Evolutionary conservation across 2,329 filamentous ascomycete genomes (phyloP).

Genomic region (Phialophora chinensis): DNA sequence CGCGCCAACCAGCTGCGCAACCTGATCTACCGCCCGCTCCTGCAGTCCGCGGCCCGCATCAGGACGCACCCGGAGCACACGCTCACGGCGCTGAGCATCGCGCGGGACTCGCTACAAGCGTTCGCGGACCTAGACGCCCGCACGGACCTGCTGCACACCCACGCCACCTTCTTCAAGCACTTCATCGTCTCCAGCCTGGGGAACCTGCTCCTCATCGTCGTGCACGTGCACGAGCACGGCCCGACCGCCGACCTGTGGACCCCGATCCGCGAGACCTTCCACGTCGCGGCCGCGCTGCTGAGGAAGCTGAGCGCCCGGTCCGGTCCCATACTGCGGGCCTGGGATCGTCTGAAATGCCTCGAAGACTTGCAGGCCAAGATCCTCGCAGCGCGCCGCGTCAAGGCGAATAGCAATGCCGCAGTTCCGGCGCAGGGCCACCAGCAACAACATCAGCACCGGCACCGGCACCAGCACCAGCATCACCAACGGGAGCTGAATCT

Average conservation of each 20-base stretch:
- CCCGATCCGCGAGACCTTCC: conserved; percentile 9
- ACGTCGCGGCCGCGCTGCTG: conserved; percentile 6
- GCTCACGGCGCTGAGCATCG: conserved; percentile 7
- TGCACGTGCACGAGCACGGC: neutral
- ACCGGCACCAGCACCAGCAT: no score
- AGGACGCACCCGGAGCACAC: neutral
- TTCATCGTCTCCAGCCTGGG: conserved; percentile 20
- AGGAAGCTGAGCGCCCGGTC: conserved; percentile 15
- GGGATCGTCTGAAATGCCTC: conserved; percentile 18
- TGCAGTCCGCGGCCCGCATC: conserved; percentile 15
- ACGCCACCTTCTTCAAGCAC: conserved; percentile 24
- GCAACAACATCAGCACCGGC: no score
- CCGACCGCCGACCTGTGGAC: conserved; percentile 9
- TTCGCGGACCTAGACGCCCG: conserved; percentile 10
- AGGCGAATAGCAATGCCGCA: neutral
- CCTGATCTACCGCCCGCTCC: conserved; percentile 24
- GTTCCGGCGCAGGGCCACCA: no score
- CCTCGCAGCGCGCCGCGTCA: conserved; percentile 5
- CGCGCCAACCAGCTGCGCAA: conserved; percentile 22
- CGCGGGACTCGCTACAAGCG: conserved; percentile 10
- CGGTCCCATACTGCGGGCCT: conserved; percentile 13
- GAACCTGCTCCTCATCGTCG: conserved; percentile 16
- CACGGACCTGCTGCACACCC: conserved; percentile 8
- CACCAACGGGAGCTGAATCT: no score
- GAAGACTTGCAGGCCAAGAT: conserved; percentile 22